Percentiles rank a stretch among this genome's conserved stretches.
Conservation (phyloP, 768 basidiomycete species). For the Trichaptum fuscoviolaceum region DNA sequence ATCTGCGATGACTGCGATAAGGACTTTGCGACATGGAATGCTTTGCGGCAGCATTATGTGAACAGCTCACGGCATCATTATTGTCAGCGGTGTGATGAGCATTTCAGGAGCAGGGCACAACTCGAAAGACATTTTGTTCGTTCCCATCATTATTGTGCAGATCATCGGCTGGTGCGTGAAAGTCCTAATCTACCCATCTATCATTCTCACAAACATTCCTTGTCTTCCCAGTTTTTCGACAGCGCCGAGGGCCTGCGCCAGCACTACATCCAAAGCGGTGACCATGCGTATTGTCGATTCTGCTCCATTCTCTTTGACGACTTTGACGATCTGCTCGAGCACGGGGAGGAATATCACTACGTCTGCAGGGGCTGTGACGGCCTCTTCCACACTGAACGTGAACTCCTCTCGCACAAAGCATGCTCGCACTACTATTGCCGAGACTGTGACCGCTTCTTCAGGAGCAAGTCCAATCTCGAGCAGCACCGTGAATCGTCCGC, state of each 20-base stretch:
- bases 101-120: conserved; percentile 30
- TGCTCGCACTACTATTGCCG: conserved; percentile 39
- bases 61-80: conserved; percentile 45
- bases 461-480: conserved; percentile 28
- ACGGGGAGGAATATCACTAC: conserved; percentile 12
- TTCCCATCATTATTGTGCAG: conserved; percentile 37
- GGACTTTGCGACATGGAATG: conserved; percentile 37
- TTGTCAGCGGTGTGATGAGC: conserved; percentile 45
- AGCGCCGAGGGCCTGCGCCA: conserved; percentile 35
- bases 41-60: conserved; percentile 46
- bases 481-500: conserved; percentile 50
- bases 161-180: background rate
- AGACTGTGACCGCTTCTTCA: conserved; percentile 43
- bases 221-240: conserved; percentile 28
- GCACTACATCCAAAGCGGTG: conserved; percentile 39
- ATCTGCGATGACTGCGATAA: conserved; percentile 39
- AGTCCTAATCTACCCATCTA: background rate
- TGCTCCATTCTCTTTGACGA: conserved; percentile 12
- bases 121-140: conserved; percentile 37
- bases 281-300: conserved; percentile 15
- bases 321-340: conserved; percentile 10
- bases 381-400: conserved; percentile 23
- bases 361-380: conserved; percentile 28
- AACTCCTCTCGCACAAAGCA: conserved; percentile 31
- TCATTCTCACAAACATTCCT: background rate